Conservation (phyloP, 2,329 filamentous ascomycete species). For the Lecanicillium sp. region DNA sequence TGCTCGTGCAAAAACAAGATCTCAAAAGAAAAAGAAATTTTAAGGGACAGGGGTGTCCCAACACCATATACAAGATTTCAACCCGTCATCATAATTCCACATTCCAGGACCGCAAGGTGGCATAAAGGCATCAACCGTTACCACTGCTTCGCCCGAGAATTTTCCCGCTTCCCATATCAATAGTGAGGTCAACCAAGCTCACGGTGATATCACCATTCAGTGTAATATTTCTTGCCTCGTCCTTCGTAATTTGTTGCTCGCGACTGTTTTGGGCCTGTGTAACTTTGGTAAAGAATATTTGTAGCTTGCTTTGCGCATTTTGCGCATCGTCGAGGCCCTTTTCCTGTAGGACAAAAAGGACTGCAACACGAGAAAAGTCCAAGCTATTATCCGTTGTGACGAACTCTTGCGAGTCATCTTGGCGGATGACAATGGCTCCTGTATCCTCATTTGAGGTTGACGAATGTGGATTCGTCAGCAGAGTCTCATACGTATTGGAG, state of each 20-base stretch:
- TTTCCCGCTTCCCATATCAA: slow-evolving; percentile 26
- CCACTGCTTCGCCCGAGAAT: not conserved
- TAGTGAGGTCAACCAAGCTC: slow-evolving; percentile 38
- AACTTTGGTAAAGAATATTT: slow-evolving; percentile 41
- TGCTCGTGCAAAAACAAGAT: slow-evolving; percentile 2
- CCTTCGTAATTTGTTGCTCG: slow-evolving; percentile 25
- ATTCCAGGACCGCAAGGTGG: slow-evolving; percentile 1
- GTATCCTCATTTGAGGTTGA: too few relatives aligned
- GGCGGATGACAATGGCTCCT: too few relatives aligned
- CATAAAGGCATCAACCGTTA: not conserved
- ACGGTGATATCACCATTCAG: slow-evolving; percentile 37
- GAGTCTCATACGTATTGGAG: too few relatives aligned
- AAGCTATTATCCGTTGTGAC: slow-evolving; percentile 45
- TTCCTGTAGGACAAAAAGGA: slow-evolving; percentile 54
- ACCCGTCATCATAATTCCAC: not conserved
- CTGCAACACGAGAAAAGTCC: slow-evolving; percentile 55
- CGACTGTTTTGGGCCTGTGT: slow-evolving; percentile 19
- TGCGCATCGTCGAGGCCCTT: slow-evolving; percentile 41
- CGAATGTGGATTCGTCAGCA: too few relatives aligned
- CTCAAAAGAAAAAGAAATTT: slow-evolving; percentile 1
- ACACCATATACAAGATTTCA: slow-evolving; percentile 8
- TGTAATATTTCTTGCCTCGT: slow-evolving; percentile 31
- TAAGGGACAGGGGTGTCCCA: too few relatives aligned
- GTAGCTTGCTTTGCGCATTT: slow-evolving; percentile 43
- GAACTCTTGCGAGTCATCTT: slow-evolving; percentile 23